A percentile compares a stretch with the other conserved stretches of the same genome.
Evolutionary conservation across 2,329 filamentous ascomycete species (phyloP).

Genomic region (Aspergillus sp.): DNA sequence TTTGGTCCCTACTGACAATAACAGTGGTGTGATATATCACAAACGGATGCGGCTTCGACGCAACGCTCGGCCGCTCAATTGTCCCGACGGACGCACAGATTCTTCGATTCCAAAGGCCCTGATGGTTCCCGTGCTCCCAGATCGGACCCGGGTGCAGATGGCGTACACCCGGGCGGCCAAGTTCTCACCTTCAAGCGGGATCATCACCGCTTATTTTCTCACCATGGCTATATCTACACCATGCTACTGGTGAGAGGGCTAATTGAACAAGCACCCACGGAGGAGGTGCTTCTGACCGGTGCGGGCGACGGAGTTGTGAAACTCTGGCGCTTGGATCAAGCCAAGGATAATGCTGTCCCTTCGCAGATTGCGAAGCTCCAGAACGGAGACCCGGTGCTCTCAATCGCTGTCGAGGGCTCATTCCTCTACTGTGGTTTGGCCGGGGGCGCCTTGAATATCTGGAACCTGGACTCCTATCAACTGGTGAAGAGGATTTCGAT

Average conservation of each 20-base stretch:
- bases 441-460: slow-evolving; percentile 86
- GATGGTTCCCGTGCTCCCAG: slow-evolving; percentile 78
- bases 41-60: slow-evolving; percentile 61
- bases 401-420: slow-evolving; percentile 81
- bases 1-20: not conserved
- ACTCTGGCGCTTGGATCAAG: slow-evolving; percentile 75
- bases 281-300: slow-evolving; percentile 83
- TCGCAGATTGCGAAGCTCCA: slow-evolving; percentile 68
- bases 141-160: slow-evolving; percentile 61
- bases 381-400: slow-evolving; percentile 68
- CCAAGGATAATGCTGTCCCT: slow-evolving; percentile 60
- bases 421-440: slow-evolving; percentile 91
- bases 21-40: slow-evolving; percentile 74
- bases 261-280: slow-evolving; percentile 63
- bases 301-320: slow-evolving; percentile 94
- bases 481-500: slow-evolving; percentile 82
- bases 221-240: slow-evolving; percentile 94
- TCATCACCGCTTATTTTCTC: slow-evolving; percentile 83
- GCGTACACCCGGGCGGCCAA: slow-evolving; percentile 57
- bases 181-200: slow-evolving; percentile 79
- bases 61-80: slow-evolving; percentile 70
- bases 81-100: slow-evolving; percentile 75
- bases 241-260: slow-evolving; percentile 83
- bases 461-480: slow-evolving; percentile 94
- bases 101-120: slow-evolving; percentile 88